Conservation (phyloP, 228 moss, liverwort and hornwort species). For the Sphagnum magellanicum region DNA sequence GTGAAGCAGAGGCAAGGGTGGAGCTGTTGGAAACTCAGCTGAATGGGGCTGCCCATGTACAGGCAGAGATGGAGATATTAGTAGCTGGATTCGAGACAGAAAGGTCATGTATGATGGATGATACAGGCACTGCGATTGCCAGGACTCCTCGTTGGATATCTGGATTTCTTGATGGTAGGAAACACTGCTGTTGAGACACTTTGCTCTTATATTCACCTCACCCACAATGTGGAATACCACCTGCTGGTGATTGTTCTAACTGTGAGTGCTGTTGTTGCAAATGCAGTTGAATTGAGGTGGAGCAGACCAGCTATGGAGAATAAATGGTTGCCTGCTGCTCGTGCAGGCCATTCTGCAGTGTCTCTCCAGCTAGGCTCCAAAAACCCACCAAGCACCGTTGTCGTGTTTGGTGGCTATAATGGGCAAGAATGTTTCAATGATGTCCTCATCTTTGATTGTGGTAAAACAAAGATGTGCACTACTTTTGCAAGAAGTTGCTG, state of each 20-base stretch:
- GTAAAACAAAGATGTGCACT: constrained; percentile 21
- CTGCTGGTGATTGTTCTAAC: too few relatives aligned
- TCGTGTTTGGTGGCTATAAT: constrained; percentile 80
- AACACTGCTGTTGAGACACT: too few relatives aligned
- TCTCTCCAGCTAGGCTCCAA: constrained; percentile 29
- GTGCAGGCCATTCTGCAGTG: constrained; percentile 82
- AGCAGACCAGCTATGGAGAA: constrained; percentile 30
- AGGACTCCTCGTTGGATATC: constrained; percentile 63
- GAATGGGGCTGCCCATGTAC: constrained; percentile 44
- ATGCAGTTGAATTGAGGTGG: constrained; percentile 76
- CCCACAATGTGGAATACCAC: not conserved
- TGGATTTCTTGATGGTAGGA: constrained; percentile 82
- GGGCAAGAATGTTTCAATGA: constrained; percentile 72
- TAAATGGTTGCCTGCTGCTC: constrained; percentile 56
- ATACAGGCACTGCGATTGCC: constrained; percentile 43
- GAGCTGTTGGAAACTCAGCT: constrained; percentile 56
- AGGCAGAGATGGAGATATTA: constrained; percentile 51
- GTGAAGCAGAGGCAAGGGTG: constrained; percentile 40
- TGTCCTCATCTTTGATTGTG: constrained; percentile 66
- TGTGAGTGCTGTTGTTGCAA: not conserved
- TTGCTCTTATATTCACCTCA: not conserved
- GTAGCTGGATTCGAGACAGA: constrained; percentile 50
- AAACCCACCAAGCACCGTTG: constrained; percentile 22
- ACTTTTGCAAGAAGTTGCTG: too few relatives aligned
- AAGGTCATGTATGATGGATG: constrained; percentile 34